Evolutionary conservation across 2,329 filamentous ascomycete genomes (phyloP).

Genomic region (Lasiodiplodia theobromae): DNA sequence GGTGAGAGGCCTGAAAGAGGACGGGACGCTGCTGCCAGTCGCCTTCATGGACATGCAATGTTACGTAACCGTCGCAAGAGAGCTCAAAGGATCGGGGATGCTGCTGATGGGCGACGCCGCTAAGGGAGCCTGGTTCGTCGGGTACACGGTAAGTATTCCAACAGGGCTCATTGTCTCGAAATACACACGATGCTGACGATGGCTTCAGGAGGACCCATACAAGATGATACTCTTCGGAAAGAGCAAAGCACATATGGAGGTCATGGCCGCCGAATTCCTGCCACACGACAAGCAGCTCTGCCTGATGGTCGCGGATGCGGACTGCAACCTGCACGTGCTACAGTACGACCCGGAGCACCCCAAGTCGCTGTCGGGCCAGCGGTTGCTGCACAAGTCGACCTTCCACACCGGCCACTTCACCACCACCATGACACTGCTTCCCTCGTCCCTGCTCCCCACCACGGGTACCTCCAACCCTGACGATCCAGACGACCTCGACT

Average conservation of each 20-base stretch:
- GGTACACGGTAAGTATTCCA: conserved; percentile 71
- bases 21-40: conserved; percentile 88
- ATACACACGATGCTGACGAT: conserved; percentile 17
- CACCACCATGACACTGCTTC: conserved; percentile 77
- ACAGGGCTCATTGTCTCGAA: not conserved
- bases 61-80: conserved; percentile 86
- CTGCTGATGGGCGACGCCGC: conserved; percentile 88
- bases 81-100: conserved; percentile 82
- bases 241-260: conserved; percentile 77
- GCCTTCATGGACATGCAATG: conserved; percentile 98
- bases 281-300: conserved; percentile 84
- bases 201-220: conserved; percentile 81
- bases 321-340: conserved; percentile 85
- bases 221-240: conserved; percentile 94
- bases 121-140: conserved; percentile 95
- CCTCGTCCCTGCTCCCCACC: conserved; percentile 64
- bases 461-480: conserved; percentile 41
- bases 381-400: conserved; percentile 84
- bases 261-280: conserved; percentile 84
- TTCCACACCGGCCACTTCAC: conserved; percentile 87
- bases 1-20: conserved; percentile 94
- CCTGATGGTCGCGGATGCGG: conserved; percentile 82
- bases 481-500: conserved; percentile 44
- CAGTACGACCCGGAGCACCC: conserved; percentile 97
- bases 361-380: conserved; percentile 87